These are phyloP conservation scores for Harrya chromipes DNA, from an alignment of 768 basidiomycete genomes.

Conservation along the genomic window DNA sequence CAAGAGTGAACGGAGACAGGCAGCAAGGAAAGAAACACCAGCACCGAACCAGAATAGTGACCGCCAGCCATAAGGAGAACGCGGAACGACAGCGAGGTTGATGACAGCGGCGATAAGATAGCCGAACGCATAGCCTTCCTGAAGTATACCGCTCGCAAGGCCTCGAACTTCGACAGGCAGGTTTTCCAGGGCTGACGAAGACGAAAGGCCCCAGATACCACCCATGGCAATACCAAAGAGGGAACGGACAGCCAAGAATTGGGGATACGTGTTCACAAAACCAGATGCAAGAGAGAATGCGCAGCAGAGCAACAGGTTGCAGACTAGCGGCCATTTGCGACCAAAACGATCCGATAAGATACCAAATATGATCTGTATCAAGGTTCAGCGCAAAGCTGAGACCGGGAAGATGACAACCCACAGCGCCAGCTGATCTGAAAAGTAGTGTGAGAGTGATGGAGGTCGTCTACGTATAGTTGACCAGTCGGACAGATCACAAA, in stretches of 20 bases:
- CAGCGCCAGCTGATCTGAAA: constrained; percentile 81
- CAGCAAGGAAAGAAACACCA: constrained; percentile 68
- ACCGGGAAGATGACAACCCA: constrained; percentile 19
- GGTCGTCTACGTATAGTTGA: constrained; percentile 56
- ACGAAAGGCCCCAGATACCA: constrained; percentile 83
- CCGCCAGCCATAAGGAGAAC: constrained; percentile 55
- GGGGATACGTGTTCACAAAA: constrained; percentile 70
- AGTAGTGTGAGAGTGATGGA: constrained; percentile 90
- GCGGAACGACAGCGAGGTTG: constrained; percentile 59
- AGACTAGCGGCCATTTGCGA: constrained; percentile 88
- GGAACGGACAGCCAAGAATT: constrained; percentile 80
- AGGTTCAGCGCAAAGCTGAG: background rate
- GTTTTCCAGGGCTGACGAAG: constrained; percentile 84
- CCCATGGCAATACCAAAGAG: constrained; percentile 90
- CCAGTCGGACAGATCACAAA: no score
- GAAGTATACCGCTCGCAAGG: constrained; percentile 77
- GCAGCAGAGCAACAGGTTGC: constrained; percentile 68
- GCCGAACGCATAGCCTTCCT: constrained; percentile 87
- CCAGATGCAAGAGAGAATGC: constrained; percentile 75
- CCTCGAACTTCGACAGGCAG: constrained; percentile 86
- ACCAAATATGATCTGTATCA: constrained; percentile 62
- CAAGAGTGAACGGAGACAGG: constrained; percentile 56
- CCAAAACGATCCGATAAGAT: constrained; percentile 86
- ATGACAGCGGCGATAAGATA: constrained; percentile 83
- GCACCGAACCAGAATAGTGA: constrained; percentile 78